These are phyloP conservation scores for Trichoderma sp. DNA, from an alignment of 2,329 filamentous ascomycete genomes.

Conservation along the genomic window DNA sequence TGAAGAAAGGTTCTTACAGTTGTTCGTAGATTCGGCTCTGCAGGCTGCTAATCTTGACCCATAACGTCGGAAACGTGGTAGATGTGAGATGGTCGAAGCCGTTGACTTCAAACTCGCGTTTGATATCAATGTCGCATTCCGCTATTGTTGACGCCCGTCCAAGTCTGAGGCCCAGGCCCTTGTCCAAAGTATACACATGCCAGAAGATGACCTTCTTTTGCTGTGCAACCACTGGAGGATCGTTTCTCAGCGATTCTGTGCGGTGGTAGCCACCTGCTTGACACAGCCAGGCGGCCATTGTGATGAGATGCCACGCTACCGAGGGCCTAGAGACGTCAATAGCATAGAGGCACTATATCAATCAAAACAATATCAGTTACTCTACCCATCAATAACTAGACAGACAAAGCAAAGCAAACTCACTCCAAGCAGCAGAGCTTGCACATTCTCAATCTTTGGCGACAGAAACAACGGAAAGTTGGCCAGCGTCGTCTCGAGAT, in stretches of 20 bases:
- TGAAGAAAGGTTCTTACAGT: conserved; percentile 29
- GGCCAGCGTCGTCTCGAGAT: conserved; percentile 50
- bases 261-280: conserved; percentile 63
- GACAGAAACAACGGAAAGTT: conserved; percentile 57
- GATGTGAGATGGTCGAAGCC: conserved; percentile 34
- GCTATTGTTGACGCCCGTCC: conserved; percentile 58
- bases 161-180: conserved; percentile 56
- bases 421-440: conserved; percentile 59
- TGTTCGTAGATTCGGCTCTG: conserved; percentile 60
- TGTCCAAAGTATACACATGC: conserved; percentile 57
- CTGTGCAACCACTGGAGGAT: conserved; percentile 33
- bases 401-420: conserved; percentile 25
- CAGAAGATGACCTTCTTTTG: conserved; percentile 47
- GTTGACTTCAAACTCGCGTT: conserved; percentile 44
- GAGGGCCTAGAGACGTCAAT: conserved; percentile 62
- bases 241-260: conserved; percentile 34
- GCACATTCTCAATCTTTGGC: conserved; percentile 52
- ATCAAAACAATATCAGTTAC: background rate
- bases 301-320: conserved; percentile 62
- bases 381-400: no score
- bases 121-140: conserved; percentile 58
- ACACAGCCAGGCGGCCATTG: conserved; percentile 58
- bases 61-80: conserved; percentile 46
- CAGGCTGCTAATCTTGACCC: conserved; percentile 55
- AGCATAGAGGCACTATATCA: conserved; percentile 54